Conservation (phyloP, 2,329 filamentous ascomycete species). For the Fusarium armeniacum region DNA sequence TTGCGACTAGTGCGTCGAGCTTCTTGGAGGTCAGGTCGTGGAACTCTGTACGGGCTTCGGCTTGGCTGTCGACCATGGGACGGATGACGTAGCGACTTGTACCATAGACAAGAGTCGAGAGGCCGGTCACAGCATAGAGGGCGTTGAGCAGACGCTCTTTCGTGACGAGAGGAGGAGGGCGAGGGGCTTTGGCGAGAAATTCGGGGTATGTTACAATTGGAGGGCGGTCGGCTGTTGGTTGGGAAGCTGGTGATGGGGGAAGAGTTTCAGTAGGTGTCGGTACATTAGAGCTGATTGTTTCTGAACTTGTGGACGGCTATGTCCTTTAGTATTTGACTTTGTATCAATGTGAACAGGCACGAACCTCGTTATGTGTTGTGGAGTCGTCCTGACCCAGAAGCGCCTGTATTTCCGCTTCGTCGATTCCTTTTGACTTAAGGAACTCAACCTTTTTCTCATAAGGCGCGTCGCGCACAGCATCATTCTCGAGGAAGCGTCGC, state of each 20-base stretch:
- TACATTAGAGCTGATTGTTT: constrained; percentile 24
- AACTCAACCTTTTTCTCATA: constrained; percentile 82
- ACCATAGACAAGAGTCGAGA: constrained; percentile 77
- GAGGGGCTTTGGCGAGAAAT: constrained; percentile 71
- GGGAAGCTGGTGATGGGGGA: constrained; percentile 39
- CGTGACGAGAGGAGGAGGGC: constrained; percentile 73
- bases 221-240: constrained; percentile 59
- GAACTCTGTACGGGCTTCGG: constrained; percentile 66
- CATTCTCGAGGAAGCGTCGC: constrained; percentile 80
- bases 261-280: constrained; percentile 47
- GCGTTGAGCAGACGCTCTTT: constrained; percentile 70
- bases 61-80: constrained; percentile 70
- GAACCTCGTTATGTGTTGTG: constrained; percentile 36
- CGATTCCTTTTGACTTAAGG: constrained; percentile 81
- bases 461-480: constrained; percentile 76
- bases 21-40: constrained; percentile 63
- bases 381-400: constrained; percentile 64
- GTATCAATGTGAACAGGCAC: not conserved
- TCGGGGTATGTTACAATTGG: constrained; percentile 80
- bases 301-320: constrained; percentile 12
- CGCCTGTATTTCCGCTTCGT: constrained; percentile 74
- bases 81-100: constrained; percentile 76
- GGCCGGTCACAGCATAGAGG: constrained; percentile 68
- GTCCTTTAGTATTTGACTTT: not conserved
- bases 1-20: constrained; percentile 62